Percentiles rank a stretch among this genome's conserved stretches.
These are phyloP conservation scores for Rubroshorea leprosula DNA, from an alignment of 345 rosid species.

Conservation along the genomic window DNA sequence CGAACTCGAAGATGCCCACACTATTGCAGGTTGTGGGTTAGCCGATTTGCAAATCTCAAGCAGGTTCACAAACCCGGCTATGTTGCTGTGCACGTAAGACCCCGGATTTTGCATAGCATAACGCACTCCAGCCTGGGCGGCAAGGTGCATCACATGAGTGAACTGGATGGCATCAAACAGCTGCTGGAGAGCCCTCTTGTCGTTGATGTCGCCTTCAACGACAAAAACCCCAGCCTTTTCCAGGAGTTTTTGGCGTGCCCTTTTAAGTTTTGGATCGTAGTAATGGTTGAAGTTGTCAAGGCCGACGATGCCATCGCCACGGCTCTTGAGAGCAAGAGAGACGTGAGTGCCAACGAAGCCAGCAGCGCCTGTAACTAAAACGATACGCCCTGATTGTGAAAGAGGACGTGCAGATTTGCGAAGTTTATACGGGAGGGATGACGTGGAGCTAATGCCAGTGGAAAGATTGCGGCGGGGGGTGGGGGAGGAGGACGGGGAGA, in stretches of 20 bases:
- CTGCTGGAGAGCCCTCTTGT: slow-evolving; percentile 37
- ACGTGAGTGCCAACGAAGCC: slow-evolving; percentile 75
- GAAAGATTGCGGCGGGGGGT: slow-evolving; percentile 35
- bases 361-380: slow-evolving; percentile 78
- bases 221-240: slow-evolving; percentile 49
- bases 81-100: slow-evolving; percentile 58
- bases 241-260: slow-evolving; percentile 45
- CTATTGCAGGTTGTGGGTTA: slow-evolving; percentile 55
- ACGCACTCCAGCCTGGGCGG: slow-evolving; percentile 66
- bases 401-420: slow-evolving; percentile 43
- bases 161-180: slow-evolving; percentile 47
- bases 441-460: slow-evolving; percentile 25
- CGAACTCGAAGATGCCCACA: slow-evolving; percentile 75
- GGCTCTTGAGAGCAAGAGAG: slow-evolving; percentile 43
- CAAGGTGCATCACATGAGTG: slow-evolving; percentile 63
- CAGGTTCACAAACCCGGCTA: slow-evolving; percentile 58
- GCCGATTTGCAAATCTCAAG: slow-evolving; percentile 51
- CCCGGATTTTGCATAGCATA: slow-evolving; percentile 63
- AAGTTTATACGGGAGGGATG: slow-evolving; percentile 25
- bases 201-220: slow-evolving; percentile 60
- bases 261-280: slow-evolving; percentile 52
- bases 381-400: slow-evolving; percentile 33
- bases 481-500: slow-evolving; percentile 24
- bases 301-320: slow-evolving; percentile 76
- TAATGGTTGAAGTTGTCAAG: slow-evolving; percentile 68